phyloP scores from a whole-genome alignment of 2,329 filamentous ascomycete genomes.

The Pezicula radicicola region DNA sequence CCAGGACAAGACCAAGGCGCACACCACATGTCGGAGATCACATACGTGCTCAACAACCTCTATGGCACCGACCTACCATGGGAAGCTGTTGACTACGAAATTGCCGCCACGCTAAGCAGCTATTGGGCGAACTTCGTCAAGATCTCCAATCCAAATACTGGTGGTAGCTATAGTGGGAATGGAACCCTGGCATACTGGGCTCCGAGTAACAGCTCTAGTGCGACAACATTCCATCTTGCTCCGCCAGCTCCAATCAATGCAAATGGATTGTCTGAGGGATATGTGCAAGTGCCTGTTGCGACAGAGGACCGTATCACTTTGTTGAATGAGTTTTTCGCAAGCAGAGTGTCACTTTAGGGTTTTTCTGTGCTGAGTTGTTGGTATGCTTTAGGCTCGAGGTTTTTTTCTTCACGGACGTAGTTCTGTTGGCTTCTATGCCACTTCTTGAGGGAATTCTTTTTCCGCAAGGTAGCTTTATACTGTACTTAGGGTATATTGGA shows the following conservation, averaged over 20 bases:
- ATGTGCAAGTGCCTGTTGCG: too few species aligned
- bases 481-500: too few species aligned
- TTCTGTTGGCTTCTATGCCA: too few species aligned
- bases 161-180: slow-evolving; percentile 5
- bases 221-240: not conserved
- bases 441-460: too few species aligned
- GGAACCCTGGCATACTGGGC: slow-evolving; percentile 1
- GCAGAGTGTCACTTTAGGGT: too few species aligned
- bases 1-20: slow-evolving; percentile 20
- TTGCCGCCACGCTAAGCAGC: slow-evolving; percentile 43
- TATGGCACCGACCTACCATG: slow-evolving; percentile 20
- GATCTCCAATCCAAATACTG: slow-evolving; percentile 60
- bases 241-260: slow-evolving; percentile 2
- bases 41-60: slow-evolving; percentile 30
- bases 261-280: not conserved
- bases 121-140: slow-evolving; percentile 75
- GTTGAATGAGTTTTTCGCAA: too few species aligned
- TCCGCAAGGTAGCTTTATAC: too few species aligned
- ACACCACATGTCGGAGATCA: slow-evolving; percentile 29
- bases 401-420: too few species aligned
- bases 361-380: too few species aligned
- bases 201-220: too few species aligned
- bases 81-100: slow-evolving; percentile 22
- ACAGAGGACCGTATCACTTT: too few species aligned
- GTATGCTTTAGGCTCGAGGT: too few species aligned